phyloP scores from a whole-genome alignment of 2,329 filamentous ascomycete species.

The Acephala macrosclerotiorum region DNA sequence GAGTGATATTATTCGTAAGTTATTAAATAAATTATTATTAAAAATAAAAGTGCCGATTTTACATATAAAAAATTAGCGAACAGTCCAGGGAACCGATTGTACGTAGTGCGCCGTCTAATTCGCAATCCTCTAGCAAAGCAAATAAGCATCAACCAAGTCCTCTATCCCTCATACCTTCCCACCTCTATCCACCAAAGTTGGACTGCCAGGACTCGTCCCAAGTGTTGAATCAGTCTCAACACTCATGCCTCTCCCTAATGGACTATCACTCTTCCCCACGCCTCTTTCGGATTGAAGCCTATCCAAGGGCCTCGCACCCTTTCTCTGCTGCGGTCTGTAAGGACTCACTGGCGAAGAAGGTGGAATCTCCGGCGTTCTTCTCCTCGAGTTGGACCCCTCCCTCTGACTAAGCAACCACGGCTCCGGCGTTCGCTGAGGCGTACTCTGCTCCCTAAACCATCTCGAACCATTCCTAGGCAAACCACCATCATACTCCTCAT shows the following conservation, averaged over 20 bases:
- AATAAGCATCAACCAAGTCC: neutral
- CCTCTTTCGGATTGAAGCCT: constrained; percentile 31
- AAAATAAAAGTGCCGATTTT: too few relatives aligned
- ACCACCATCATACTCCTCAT: constrained; percentile 27
- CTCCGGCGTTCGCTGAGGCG: constrained; percentile 32
- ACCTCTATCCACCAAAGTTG: constrained; percentile 30
- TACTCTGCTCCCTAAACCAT: constrained; percentile 25
- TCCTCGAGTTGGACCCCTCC: constrained; percentile 25
- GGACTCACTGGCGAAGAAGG: constrained; percentile 37
- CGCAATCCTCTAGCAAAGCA: neutral
- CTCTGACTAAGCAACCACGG: constrained; percentile 34
- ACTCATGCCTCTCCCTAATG: constrained; percentile 39
- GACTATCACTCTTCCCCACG: constrained; percentile 33
- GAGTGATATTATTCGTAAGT: too few relatives aligned
- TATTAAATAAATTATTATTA: too few relatives aligned
- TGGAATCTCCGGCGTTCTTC: constrained; percentile 23
- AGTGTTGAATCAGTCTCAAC: constrained; percentile 42
- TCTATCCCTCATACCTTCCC: constrained; percentile 10
- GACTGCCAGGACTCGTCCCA: constrained; percentile 41
- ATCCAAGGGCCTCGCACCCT: constrained; percentile 35
- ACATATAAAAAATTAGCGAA: too few relatives aligned
- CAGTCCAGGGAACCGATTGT: too few relatives aligned
- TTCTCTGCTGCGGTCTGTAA: constrained; percentile 36
- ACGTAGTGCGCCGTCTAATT: neutral
- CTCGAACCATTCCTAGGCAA: constrained; percentile 20